phyloP scores from a whole-genome alignment of 768 basidiomycete genomes.

The Infundibulicybe gibba region DNA sequence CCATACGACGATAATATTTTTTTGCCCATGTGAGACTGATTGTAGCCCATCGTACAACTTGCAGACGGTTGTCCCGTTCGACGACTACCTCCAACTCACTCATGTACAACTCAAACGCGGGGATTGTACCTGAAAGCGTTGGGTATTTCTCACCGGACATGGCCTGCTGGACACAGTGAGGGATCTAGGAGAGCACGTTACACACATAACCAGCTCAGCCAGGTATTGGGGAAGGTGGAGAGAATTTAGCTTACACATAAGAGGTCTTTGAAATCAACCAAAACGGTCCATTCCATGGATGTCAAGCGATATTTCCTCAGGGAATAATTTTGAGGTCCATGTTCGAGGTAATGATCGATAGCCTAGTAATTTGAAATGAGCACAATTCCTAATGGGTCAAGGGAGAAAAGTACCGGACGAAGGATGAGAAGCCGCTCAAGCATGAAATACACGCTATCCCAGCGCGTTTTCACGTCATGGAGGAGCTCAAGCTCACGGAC shows the following conservation, averaged over 20 bases:
- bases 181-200: not conserved
- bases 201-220: no score
- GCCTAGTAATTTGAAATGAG: not conserved
- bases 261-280: no score
- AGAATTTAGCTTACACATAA: no score
- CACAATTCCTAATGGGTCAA: not conserved
- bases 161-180: conserved; percentile 1
- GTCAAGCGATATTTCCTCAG: no score
- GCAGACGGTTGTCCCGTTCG: not conserved
- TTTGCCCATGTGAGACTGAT: conserved; percentile 1
- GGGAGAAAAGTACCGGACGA: conserved; percentile 1
- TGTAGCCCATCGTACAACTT: not conserved
- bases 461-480: conserved; percentile 10
- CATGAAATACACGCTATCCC: conserved; percentile 10
- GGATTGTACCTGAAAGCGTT: conserved; percentile 6
- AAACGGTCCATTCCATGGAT: no score
- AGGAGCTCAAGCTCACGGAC: no score
- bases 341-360: not conserved
- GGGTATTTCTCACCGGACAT: conserved; percentile 8
- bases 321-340: not conserved
- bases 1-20: conserved; percentile 9
- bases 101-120: conserved; percentile 10
- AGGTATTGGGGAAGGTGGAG: no score
- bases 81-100: conserved; percentile 2
- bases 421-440: conserved; percentile 8